These are phyloP conservation scores for Alternaria burnsii DNA, from an alignment of 2,329 filamentous ascomycete species.

Conservation along the genomic window DNA sequence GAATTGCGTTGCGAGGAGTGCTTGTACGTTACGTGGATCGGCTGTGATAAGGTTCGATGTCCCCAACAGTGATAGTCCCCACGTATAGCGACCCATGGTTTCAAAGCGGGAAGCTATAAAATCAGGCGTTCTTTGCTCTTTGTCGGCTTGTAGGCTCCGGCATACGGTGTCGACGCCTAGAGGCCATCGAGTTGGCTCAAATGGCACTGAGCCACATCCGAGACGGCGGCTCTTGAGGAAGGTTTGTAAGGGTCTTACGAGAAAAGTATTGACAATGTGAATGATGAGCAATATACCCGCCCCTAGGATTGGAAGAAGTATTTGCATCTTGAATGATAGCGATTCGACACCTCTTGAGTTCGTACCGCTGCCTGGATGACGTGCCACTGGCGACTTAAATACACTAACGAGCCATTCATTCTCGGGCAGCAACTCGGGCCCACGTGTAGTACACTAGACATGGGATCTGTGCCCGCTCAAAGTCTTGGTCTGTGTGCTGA, in stretches of 20 bases:
- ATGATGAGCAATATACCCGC: background rate
- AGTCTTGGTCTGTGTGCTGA: background rate
- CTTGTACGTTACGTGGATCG: constrained; percentile 12
- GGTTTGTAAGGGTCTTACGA: constrained; percentile 3
- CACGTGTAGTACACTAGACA: constrained; percentile 10
- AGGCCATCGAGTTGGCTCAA: constrained; percentile 2
- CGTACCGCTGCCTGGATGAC: background rate
- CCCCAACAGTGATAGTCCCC: constrained; percentile 5
- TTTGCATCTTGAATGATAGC: background rate
- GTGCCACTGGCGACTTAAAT: constrained; percentile 1
- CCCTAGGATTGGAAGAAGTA: background rate
- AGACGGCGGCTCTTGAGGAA: constrained; percentile 1
- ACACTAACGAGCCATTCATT: background rate
- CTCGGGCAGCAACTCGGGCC: background rate
- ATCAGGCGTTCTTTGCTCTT: constrained; percentile 12
- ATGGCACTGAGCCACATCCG: constrained; percentile 5
- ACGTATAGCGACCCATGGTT: constrained; percentile 9
- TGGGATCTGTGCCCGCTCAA: background rate
- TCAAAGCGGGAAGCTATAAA: constrained; percentile 4
- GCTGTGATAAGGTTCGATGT: constrained; percentile 10
- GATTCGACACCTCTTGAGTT: background rate
- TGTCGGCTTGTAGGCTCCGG: constrained; percentile 2
- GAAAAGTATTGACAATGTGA: background rate
- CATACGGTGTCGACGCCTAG: constrained; percentile 7
- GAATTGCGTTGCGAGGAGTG: constrained; percentile 13